Percentiles rank a stretch among this genome's conserved stretches.
Conservation (phyloP, 1,284 basidiomycete genomes). For the Tilletia caries region DNA sequence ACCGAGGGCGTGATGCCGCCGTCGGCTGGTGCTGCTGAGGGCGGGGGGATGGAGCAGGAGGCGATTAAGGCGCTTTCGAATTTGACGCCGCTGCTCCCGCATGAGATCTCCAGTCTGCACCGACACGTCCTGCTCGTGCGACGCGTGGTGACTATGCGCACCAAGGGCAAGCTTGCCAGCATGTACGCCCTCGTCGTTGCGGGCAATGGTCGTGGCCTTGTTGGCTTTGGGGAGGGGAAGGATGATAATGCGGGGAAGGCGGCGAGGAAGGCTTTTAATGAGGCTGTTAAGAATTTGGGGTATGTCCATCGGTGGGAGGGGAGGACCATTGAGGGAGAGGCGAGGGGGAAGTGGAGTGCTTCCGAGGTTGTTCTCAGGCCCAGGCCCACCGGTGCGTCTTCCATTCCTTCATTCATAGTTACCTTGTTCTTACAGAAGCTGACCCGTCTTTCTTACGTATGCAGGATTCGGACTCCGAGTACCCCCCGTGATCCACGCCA, state of each 20-base stretch:
- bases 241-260: slow-evolving; percentile 65
- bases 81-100: slow-evolving; percentile 45
- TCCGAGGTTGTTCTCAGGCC: slow-evolving; percentile 79
- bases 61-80: slow-evolving; percentile 24
- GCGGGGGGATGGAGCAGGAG: background rate
- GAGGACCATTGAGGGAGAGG: slow-evolving; percentile 80
- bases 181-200: slow-evolving; percentile 71
- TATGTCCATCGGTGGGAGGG: slow-evolving; percentile 82
- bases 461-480: slow-evolving; percentile 83
- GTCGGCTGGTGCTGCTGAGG: background rate
- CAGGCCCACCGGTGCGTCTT: slow-evolving; percentile 61
- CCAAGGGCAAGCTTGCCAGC: slow-evolving; percentile 75
- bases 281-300: slow-evolving; percentile 82
- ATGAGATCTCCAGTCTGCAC: slow-evolving; percentile 44
- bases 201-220: slow-evolving; percentile 77
- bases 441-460: background rate
- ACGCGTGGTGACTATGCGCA: slow-evolving; percentile 74
- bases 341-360: slow-evolving; percentile 79
- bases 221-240: slow-evolving; percentile 86
- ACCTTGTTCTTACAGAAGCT: background rate
- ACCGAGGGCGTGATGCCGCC: background rate
- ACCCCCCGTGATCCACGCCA: slow-evolving; percentile 78
- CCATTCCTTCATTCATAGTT: background rate
- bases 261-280: slow-evolving; percentile 65
- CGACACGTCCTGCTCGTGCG: slow-evolving; percentile 47